A percentile compares a stretch with the other conserved stretches of the same genome.
Evolutionary conservation across 2,329 filamentous ascomycete species (phyloP).

Genomic region (Cercospora zeina): DNA sequence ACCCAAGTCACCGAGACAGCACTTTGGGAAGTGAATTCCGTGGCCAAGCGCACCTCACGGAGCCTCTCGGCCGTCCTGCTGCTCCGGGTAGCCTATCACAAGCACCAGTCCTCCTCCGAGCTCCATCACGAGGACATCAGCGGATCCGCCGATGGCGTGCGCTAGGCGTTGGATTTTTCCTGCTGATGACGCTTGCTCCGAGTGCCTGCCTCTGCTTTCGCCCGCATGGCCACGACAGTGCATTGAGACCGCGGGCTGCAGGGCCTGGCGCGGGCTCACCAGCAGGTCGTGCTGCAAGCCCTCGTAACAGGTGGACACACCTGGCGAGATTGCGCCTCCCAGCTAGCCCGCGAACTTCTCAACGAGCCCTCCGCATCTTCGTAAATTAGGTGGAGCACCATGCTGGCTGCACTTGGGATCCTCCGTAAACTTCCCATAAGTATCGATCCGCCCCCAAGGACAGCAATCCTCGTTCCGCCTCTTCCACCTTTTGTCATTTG

Average conservation of each 20-base stretch:
- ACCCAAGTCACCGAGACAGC: constrained; percentile 17
- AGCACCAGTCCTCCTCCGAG: not conserved
- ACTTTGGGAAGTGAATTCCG: constrained; percentile 16
- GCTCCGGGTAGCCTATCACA: constrained; percentile 14
- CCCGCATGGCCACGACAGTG: constrained; percentile 21
- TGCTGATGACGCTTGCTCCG: constrained; percentile 6
- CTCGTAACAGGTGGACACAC: constrained; percentile 21
- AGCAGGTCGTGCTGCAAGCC: constrained; percentile 19
- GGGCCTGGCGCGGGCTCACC: constrained; percentile 15
- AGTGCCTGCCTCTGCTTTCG: constrained; percentile 27
- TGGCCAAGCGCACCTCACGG: constrained; percentile 12
- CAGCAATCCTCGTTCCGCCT: not conserved
- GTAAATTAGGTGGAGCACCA: constrained; percentile 16
- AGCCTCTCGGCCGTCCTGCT: constrained; percentile 13
- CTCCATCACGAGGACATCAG: constrained; percentile 19
- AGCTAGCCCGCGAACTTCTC: constrained; percentile 17
- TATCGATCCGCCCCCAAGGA: not conserved
- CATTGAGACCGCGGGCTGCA: constrained; percentile 12
- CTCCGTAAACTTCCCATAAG: constrained; percentile 10
- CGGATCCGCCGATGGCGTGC: constrained; percentile 11
- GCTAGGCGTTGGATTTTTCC: constrained; percentile 22
- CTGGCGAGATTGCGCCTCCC: constrained; percentile 13
- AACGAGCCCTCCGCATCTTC: constrained; percentile 15
- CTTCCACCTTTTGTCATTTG: not conserved
- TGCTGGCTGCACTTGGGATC: constrained; percentile 7